Percentiles rank a stretch among this genome's conserved stretches.
These are phyloP conservation scores for Penicillium sp. DNA, from an alignment of 2,329 filamentous ascomycete species.

Conservation along the genomic window DNA sequence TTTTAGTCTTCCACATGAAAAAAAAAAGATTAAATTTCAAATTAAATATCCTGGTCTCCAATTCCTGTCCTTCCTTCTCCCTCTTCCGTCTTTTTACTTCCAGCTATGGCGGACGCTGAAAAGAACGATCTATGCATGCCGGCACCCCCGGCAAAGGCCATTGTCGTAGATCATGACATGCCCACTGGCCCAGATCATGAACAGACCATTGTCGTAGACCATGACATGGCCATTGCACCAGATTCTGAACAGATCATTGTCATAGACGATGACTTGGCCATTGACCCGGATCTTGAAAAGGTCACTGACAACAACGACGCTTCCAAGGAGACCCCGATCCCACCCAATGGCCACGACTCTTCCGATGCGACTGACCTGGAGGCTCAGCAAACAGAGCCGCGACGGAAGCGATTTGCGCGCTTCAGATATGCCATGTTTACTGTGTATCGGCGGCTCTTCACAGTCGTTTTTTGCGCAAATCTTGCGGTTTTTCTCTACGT, in stretches of 20 bases:
- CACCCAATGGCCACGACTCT: not conserved
- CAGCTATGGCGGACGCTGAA: conserved; percentile 11
- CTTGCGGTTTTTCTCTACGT: conserved; percentile 31
- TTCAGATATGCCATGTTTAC: conserved; percentile 12
- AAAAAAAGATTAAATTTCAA: not conserved
- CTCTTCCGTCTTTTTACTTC: not conserved
- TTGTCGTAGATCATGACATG: conserved; percentile 1
- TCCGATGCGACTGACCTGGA: conserved; percentile 8
- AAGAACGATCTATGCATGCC: conserved; percentile 9
- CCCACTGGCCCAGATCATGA: conserved; percentile 1
- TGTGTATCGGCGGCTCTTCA: conserved; percentile 38
- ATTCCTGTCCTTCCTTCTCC: no score
- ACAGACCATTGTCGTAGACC: conserved; percentile 4
- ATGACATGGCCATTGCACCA: not conserved
- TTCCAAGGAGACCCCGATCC: not conserved
- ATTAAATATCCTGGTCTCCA: not conserved
- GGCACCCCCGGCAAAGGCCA: conserved; percentile 4
- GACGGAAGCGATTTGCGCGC: conserved; percentile 9
- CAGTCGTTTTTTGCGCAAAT: conserved; percentile 33
- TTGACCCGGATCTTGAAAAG: not conserved
- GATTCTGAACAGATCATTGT: not conserved
- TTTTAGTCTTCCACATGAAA: not conserved
- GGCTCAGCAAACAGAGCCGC: conserved; percentile 7
- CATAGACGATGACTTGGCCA: not conserved
- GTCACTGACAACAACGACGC: not conserved